phyloP scores from a whole-genome alignment of 805 yeast species.

The Zygosaccharomyces bailii region DNA sequence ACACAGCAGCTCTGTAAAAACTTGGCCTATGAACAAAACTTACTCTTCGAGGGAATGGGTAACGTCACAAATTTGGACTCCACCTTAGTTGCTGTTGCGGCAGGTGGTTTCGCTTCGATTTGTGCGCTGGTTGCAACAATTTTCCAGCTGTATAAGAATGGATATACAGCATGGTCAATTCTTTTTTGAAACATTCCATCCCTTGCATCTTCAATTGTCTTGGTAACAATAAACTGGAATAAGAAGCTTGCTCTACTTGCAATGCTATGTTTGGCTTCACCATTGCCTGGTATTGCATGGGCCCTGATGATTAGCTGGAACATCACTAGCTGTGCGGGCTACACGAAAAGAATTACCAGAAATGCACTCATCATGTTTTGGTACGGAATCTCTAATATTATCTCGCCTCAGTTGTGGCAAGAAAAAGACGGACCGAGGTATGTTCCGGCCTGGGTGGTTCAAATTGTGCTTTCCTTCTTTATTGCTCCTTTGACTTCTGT shows the following conservation, averaged over 20 bases:
- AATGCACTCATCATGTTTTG: conserved; percentile 44
- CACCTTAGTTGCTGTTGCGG: conserved; percentile 52
- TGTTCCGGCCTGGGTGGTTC: conserved; percentile 51
- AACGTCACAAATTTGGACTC: conserved; percentile 43
- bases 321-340: conserved; percentile 41
- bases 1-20: conserved; percentile 51
- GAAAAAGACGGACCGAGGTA: conserved; percentile 45
- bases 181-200: conserved; percentile 44
- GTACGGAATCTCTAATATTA: conserved; percentile 48
- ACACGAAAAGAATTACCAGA: conserved; percentile 49
- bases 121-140: conserved; percentile 40
- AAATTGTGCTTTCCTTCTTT: conserved; percentile 49
- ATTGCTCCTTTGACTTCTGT: conserved; percentile 44
- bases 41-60: conserved; percentile 47
- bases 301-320: conserved; percentile 39
- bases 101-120: conserved; percentile 48
- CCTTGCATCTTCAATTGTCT: conserved; percentile 44
- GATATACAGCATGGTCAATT: conserved; percentile 40
- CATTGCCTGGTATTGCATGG: conserved; percentile 44
- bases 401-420: conserved; percentile 57
- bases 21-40: conserved; percentile 50
- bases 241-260: conserved; percentile 47
- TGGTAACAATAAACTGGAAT: conserved; percentile 44
- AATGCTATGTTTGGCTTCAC: conserved; percentile 46
- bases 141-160: conserved; percentile 34